Conservation (phyloP, 208 protist genomes). For the Tritrichomonas foetus region DNA sequence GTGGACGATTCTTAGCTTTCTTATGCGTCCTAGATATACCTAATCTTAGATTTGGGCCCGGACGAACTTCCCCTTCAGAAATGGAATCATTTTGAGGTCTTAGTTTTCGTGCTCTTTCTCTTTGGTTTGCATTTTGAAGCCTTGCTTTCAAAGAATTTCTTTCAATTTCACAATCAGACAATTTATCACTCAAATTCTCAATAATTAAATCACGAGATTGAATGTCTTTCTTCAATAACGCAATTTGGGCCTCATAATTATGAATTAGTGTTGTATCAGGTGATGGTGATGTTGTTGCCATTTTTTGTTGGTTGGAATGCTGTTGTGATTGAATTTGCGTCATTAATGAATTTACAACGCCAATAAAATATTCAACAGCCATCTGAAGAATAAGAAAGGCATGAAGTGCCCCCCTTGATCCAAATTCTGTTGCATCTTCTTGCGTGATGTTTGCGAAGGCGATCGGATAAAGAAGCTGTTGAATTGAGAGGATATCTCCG, state of each 20-base stretch:
- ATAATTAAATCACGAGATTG: constrained; percentile 17
- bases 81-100: too few species aligned
- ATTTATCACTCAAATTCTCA: neutral
- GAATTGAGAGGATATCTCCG: neutral
- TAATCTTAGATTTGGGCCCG: too few species aligned
- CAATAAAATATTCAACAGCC: neutral
- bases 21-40: too few species aligned
- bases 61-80: too few species aligned
- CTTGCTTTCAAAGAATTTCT: neutral
- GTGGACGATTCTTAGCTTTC: too few species aligned
- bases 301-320: neutral
- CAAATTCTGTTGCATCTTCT: neutral
- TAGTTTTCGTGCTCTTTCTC: neutral
- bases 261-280: too few species aligned
- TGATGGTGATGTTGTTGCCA: neutral
- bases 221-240: neutral
- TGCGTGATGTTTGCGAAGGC: constrained; percentile 3
- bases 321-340: neutral
- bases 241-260: neutral
- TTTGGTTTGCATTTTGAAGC: neutral
- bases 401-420: neutral
- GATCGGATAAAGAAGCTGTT: neutral
- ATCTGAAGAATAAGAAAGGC: constrained; percentile 14
- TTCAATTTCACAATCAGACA: neutral
- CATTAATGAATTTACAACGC: neutral